phyloP scores from a whole-genome alignment of 2,329 filamentous ascomycete genomes.

The Diaporthe humulicola region DNA sequence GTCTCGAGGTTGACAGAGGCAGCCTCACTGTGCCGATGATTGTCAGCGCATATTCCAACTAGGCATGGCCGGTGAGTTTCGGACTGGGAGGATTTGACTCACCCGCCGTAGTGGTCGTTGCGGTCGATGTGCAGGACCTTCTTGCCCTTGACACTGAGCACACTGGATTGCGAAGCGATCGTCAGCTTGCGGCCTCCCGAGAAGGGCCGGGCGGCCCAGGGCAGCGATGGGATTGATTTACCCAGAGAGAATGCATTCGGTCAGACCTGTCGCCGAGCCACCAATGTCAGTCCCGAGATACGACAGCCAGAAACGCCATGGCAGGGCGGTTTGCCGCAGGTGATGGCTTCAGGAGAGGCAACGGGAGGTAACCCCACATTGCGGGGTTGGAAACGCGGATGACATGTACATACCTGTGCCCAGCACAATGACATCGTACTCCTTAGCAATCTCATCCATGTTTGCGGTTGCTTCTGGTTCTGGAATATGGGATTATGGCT shows the following conservation, averaged over 20 bases:
- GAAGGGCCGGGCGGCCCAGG: neutral
- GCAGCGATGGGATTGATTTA: conserved; percentile 57
- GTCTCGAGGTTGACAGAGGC: conserved; percentile 97
- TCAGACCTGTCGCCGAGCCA: conserved; percentile 76
- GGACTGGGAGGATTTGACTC: conserved; percentile 55
- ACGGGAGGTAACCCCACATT: conserved; percentile 42
- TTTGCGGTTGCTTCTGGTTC: conserved; percentile 47
- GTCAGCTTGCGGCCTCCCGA: conserved; percentile 18
- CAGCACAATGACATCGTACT: conserved; percentile 98
- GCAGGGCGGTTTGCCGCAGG: conserved; percentile 43
- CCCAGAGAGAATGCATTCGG: conserved; percentile 99
- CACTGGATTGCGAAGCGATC: conserved; percentile 63
- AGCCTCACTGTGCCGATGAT: conserved; percentile 75
- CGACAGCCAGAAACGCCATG: conserved; percentile 37
- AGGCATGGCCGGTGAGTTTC: neutral
- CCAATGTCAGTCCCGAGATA: conserved; percentile 34
- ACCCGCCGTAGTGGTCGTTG: conserved; percentile 99
- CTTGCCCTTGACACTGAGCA: conserved; percentile 97
- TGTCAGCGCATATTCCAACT: conserved; percentile 16
- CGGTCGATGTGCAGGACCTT: conserved; percentile 99
- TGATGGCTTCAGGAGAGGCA: conserved; percentile 38
- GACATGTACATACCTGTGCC: conserved; percentile 83
- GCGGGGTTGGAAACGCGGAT: conserved; percentile 43
- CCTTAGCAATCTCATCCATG: conserved; percentile 98
- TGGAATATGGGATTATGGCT: conserved; percentile 25